Evolutionary conservation across 495 filamentous ascomycete genomes (phyloP).

Genomic region (Penicillium bovifimosum): DNA sequence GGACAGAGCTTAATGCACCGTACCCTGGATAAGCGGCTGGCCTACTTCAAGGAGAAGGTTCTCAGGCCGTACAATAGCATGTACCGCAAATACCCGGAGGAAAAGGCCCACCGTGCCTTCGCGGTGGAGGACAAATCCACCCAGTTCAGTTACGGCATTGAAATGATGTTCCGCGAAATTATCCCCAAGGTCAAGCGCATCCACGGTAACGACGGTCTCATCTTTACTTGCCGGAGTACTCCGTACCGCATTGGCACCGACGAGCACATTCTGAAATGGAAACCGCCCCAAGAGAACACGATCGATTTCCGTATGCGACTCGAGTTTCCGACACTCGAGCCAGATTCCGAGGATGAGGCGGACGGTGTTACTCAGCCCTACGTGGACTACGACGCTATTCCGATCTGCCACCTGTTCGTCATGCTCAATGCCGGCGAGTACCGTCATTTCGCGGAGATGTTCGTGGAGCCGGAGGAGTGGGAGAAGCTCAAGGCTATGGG

Average conservation of each 20-base stretch:
- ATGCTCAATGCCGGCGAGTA: slow-evolving; percentile 55
- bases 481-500: slow-evolving; percentile 64
- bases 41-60: slow-evolving; percentile 73
- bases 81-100: slow-evolving; percentile 61
- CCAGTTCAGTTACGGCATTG: slow-evolving; percentile 80
- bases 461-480: slow-evolving; percentile 74
- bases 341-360: slow-evolving; percentile 59
- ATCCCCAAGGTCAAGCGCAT: slow-evolving; percentile 66
- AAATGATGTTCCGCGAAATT: slow-evolving; percentile 82
- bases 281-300: slow-evolving; percentile 85
- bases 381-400: slow-evolving; percentile 56
- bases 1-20: slow-evolving; percentile 66
- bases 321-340: slow-evolving; percentile 66
- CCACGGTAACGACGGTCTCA: slow-evolving; percentile 92
- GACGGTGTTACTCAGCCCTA: slow-evolving; percentile 50
- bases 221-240: slow-evolving; percentile 86
- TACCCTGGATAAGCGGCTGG: slow-evolving; percentile 82
- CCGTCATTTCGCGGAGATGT: slow-evolving; percentile 56
- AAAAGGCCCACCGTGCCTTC: slow-evolving; percentile 67
- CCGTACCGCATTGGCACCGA: slow-evolving; percentile 89
- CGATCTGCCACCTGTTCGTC: slow-evolving; percentile 54
- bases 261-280: slow-evolving; percentile 93
- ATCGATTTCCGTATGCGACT: slow-evolving; percentile 82
- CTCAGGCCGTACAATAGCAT: slow-evolving; percentile 73
- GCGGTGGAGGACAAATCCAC: slow-evolving; percentile 78